Conservation (phyloP, 2,329 filamentous ascomycete species). For the Sarocladiaceae sp. region DNA sequence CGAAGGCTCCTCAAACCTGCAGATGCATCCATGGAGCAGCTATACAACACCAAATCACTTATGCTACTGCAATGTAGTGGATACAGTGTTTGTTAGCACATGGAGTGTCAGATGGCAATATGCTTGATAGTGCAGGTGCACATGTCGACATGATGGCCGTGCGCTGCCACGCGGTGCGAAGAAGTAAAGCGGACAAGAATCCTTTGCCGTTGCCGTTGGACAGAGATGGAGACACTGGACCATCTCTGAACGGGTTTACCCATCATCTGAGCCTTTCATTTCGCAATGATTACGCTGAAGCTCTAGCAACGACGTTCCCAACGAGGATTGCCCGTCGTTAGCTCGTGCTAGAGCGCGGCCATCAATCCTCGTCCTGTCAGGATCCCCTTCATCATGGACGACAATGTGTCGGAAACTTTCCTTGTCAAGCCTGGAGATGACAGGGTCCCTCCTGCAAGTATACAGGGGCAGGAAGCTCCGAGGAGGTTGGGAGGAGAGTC, state of each 20-base stretch:
- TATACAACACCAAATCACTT: neutral
- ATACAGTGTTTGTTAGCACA: no score
- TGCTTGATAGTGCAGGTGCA: no score
- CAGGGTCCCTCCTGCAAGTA: neutral
- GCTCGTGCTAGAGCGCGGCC: no score
- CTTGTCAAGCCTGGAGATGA: neutral
- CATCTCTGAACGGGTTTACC: no score
- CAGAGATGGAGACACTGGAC: neutral
- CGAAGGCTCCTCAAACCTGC: neutral
- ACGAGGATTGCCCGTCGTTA: neutral
- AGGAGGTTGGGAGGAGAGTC: conserved; percentile 2
- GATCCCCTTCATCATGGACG: neutral
- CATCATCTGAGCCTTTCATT: neutral
- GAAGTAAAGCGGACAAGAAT: no score
- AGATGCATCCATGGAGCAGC: no score
- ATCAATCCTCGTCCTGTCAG: neutral
- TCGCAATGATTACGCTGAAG: neutral
- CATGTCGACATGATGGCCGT: no score
- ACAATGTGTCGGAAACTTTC: neutral
- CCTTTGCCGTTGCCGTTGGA: neutral
- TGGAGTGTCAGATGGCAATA: no score
- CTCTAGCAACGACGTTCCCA: neutral
- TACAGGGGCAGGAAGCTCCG: neutral
- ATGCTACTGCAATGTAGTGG: conserved; percentile 1
- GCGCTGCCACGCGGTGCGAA: no score